phyloP scores from a whole-genome alignment of 1,284 basidiomycete species.

The Melampsora larici-populina region DNA sequence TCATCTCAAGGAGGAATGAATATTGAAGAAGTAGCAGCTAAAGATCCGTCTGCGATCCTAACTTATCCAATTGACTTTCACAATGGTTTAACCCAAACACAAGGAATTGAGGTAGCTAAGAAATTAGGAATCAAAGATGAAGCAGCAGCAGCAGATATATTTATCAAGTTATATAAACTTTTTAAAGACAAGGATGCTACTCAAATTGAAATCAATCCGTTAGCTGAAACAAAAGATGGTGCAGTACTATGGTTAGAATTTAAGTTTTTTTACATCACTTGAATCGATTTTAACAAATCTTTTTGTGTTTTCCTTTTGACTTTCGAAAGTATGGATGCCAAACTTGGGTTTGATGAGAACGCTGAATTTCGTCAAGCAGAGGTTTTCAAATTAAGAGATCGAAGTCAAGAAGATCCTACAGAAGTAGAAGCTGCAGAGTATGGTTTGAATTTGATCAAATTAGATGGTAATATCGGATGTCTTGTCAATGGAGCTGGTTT shows the following conservation, averaged over 20 bases:
- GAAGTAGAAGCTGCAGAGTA: slow-evolving; percentile 77
- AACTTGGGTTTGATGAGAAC: slow-evolving; percentile 99
- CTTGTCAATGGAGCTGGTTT: slow-evolving; percentile 98
- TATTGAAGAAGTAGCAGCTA: slow-evolving; percentile 99
- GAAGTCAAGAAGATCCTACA: slow-evolving; percentile 90
- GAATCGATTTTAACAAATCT: slow-evolving; percentile 41
- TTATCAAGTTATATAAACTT: slow-evolving; percentile 90
- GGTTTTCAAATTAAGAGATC: slow-evolving; percentile 83
- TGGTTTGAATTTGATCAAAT: slow-evolving; percentile 98
- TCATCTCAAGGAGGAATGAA: slow-evolving; percentile 68
- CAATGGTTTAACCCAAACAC: slow-evolving; percentile 71
- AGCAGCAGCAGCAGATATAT: slow-evolving; percentile 80
- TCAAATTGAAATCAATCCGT: slow-evolving; percentile 99
- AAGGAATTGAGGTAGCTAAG: slow-evolving; percentile 75
- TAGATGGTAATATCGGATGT: slow-evolving; percentile 96
- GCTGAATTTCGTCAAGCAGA: slow-evolving; percentile 96
- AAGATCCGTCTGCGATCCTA: slow-evolving; percentile 91
- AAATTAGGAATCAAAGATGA: slow-evolving; percentile 84
- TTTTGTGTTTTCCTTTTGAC: slow-evolving; percentile 29
- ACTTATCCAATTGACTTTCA: slow-evolving; percentile 88
- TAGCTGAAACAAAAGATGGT: slow-evolving; percentile 92
- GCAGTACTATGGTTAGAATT: slow-evolving; percentile 77
- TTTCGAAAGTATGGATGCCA: slow-evolving; percentile 87
- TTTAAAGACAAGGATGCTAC: slow-evolving; percentile 99
- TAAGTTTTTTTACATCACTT: slow-evolving; percentile 2